A percentile compares a stretch with the other conserved stretches of the same genome.
Conservation (phyloP, 805 yeast genomes). For the Candida nonsorbophila region DNA sequence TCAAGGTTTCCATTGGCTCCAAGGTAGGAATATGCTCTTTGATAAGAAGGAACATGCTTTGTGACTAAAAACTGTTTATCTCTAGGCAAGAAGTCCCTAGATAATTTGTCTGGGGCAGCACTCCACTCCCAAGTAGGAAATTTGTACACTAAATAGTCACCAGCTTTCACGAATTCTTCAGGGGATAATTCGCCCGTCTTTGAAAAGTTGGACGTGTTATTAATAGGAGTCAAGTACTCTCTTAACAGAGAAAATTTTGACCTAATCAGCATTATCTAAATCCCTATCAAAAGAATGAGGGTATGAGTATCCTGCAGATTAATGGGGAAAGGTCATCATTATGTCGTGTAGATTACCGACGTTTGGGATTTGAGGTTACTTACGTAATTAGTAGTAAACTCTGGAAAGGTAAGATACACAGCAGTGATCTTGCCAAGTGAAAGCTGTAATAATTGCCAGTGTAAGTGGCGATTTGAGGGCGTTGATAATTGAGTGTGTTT, state of each 20-base stretch:
- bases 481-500: too few relatives aligned
- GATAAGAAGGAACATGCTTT: conserved; percentile 80
- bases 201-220: conserved; percentile 79
- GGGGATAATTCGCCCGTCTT: conserved; percentile 92
- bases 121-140: conserved; percentile 98
- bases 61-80: conserved; percentile 88
- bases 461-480: too few relatives aligned
- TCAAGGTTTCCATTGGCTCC: conserved; percentile 36
- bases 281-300: too few relatives aligned
- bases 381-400: too few relatives aligned
- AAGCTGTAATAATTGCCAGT: too few relatives aligned
- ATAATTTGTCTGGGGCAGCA: conserved; percentile 25
- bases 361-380: too few relatives aligned
- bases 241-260: conserved; percentile 79
- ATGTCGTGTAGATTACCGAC: too few relatives aligned
- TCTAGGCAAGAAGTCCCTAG: conserved; percentile 69
- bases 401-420: too few relatives aligned
- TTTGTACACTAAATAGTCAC: conserved; percentile 84
- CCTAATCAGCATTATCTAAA: conserved; percentile 44
- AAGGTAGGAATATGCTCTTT: conserved; percentile 57
- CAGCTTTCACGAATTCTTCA: conserved; percentile 90
- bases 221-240: conserved; percentile 89
- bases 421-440: too few relatives aligned
- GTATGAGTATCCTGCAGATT: too few relatives aligned
- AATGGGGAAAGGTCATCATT: too few relatives aligned